These are phyloP conservation scores for Vachellia pachyceras DNA, from an alignment of 306 rosid species.

Conservation along the genomic window DNA sequence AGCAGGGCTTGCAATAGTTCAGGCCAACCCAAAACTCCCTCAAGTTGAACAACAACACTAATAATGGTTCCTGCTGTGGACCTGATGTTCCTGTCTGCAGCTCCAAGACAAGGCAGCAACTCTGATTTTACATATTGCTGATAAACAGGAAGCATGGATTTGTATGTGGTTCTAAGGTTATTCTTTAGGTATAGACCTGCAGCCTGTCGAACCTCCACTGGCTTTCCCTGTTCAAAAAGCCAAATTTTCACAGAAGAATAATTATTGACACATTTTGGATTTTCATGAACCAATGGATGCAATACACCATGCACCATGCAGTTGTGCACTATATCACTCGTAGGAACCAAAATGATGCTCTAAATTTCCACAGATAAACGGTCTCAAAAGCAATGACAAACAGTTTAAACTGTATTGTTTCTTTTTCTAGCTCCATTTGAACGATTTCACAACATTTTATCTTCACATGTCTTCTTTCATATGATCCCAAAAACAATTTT, in stretches of 20 bases:
- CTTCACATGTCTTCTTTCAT: not conserved
- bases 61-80: conserved; percentile 89
- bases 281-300: conserved; percentile 23
- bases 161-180: conserved; percentile 71
- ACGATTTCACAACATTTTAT: conserved; percentile 2
- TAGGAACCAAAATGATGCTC: conserved; percentile 1
- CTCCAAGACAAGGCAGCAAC: conserved; percentile 94
- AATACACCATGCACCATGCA: not conserved
- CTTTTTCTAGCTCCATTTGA: not conserved
- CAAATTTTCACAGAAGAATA: conserved; percentile 34
- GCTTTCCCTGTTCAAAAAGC: conserved; percentile 63
- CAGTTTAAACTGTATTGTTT: conserved; percentile 10
- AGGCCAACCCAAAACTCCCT: conserved; percentile 88
- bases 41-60: conserved; percentile 83
- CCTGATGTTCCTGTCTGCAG: conserved; percentile 85
- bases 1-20: conserved; percentile 93
- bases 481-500: not conserved
- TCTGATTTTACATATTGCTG: conserved; percentile 93
- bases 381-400: conserved; percentile 12
- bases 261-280: conserved; percentile 12
- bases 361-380: not conserved
- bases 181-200: conserved; percentile 92
- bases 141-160: conserved; percentile 65
- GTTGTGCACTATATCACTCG: not conserved
- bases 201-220: conserved; percentile 96